Evolutionary conservation across 768 basidiomycete species (phyloP).

Genomic region (Ramaria sp.): DNA sequence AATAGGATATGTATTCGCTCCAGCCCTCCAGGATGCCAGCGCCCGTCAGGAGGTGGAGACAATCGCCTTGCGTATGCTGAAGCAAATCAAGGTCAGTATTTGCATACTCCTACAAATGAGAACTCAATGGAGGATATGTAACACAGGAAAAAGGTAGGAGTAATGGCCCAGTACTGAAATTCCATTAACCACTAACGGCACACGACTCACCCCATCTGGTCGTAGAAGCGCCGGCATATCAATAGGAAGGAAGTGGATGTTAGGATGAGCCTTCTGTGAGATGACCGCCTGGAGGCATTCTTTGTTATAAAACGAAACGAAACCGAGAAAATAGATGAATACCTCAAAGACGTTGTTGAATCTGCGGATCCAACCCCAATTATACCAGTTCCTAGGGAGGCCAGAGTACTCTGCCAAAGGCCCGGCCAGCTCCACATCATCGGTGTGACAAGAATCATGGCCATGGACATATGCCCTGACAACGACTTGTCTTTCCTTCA

Average conservation of each 20-base stretch:
- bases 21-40: constrained; percentile 40
- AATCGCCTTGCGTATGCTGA: constrained; percentile 34
- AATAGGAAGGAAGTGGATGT: constrained; percentile 49
- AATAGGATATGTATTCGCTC: constrained; percentile 43
- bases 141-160: too few species aligned
- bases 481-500: constrained; percentile 32
- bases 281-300: constrained; percentile 30
- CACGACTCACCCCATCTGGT: constrained; percentile 47
- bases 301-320: constrained; percentile 6
- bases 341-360: constrained; percentile 55
- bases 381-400: constrained; percentile 41
- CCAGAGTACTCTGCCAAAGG: constrained; percentile 24
- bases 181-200: background rate
- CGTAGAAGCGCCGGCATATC: constrained; percentile 51
- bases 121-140: too few species aligned
- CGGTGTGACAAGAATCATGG: constrained; percentile 52
- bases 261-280: constrained; percentile 31
- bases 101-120: too few species aligned
- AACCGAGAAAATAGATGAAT: constrained; percentile 1
- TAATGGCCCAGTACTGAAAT: background rate
- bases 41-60: constrained; percentile 36
- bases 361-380: constrained; percentile 51
- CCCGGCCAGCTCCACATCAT: constrained; percentile 31
- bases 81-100: background rate
- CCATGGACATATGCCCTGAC: constrained; percentile 54